These are phyloP conservation scores for Verticillium alfalfae DNA, from an alignment of 2,329 filamentous ascomycete genomes.

Conservation along the genomic window DNA sequence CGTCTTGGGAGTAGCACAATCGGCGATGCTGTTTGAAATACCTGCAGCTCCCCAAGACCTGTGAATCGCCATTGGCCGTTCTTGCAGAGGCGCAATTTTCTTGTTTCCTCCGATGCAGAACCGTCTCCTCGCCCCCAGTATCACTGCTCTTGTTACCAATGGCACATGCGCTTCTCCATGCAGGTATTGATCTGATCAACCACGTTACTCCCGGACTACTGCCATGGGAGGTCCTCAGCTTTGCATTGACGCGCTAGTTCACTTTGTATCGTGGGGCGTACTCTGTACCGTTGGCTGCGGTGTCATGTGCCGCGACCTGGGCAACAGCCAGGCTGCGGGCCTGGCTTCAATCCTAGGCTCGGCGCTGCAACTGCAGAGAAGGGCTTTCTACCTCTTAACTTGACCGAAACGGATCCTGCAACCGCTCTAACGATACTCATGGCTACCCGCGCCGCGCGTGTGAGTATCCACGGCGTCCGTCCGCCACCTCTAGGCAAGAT, in stretches of 20 bases:
- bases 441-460: too few relatives aligned
- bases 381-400: too few relatives aligned
- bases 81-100: neutral
- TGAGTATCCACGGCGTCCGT: too few relatives aligned
- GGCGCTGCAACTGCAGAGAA: too few relatives aligned
- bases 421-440: too few relatives aligned
- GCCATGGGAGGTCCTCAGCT: neutral
- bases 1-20: too few relatives aligned
- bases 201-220: neutral
- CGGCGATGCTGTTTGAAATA: too few relatives aligned
- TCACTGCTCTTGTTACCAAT: neutral
- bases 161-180: neutral
- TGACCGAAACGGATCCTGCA: too few relatives aligned
- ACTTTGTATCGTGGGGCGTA: neutral
- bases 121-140: neutral
- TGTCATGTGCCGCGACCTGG: neutral
- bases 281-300: neutral
- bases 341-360: too few relatives aligned
- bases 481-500: neutral
- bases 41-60: too few relatives aligned
- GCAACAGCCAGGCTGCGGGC: too few relatives aligned
- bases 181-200: neutral
- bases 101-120: neutral
- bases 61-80: neutral
- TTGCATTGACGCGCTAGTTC: neutral